phyloP scores from a whole-genome alignment of 2,329 filamentous ascomycete species.

The Cladobotryum mycophilum region DNA sequence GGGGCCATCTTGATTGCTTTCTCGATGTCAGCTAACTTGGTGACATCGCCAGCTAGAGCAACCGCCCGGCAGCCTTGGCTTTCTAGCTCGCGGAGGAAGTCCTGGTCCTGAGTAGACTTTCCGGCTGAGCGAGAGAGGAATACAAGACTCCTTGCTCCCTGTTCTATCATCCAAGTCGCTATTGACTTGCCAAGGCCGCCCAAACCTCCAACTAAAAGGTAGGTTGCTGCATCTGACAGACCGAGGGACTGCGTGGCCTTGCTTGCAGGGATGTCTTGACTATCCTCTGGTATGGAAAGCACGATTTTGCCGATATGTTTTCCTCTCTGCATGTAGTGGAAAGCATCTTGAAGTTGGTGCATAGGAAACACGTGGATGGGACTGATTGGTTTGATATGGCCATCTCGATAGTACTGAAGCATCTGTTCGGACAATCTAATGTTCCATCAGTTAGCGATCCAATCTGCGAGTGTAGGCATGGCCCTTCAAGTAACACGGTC shows the following conservation, averaged over 20 bases:
- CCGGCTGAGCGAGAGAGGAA: constrained; percentile 14
- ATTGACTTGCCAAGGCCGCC: constrained; percentile 16
- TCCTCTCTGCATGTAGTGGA: constrained; percentile 14
- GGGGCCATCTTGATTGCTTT: constrained; percentile 6
- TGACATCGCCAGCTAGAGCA: constrained; percentile 15
- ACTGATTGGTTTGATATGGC: too few species aligned
- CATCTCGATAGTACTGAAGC: too few species aligned
- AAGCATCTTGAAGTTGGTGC: constrained; percentile 11
- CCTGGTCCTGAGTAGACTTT: not conserved
- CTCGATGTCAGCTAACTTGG: constrained; percentile 6
- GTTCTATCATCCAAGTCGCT: constrained; percentile 12
- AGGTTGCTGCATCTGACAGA: constrained; percentile 6
- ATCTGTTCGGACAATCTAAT: too few species aligned
- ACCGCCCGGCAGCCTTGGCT: constrained; percentile 11
- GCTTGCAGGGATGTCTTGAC: not conserved
- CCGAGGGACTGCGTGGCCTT: too few species aligned
- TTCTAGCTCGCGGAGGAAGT: constrained; percentile 16
- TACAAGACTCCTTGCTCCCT: constrained; percentile 23
- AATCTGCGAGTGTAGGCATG: too few species aligned
- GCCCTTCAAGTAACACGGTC: too few species aligned
- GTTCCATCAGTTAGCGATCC: too few species aligned
- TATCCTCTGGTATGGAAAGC: constrained; percentile 10
- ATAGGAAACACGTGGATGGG: constrained; percentile 4
- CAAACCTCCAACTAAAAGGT: constrained; percentile 17
- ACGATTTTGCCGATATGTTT: constrained; percentile 16